phyloP scores from a whole-genome alignment of 2,329 filamentous ascomycete genomes.

The Aspergillus sp. region DNA sequence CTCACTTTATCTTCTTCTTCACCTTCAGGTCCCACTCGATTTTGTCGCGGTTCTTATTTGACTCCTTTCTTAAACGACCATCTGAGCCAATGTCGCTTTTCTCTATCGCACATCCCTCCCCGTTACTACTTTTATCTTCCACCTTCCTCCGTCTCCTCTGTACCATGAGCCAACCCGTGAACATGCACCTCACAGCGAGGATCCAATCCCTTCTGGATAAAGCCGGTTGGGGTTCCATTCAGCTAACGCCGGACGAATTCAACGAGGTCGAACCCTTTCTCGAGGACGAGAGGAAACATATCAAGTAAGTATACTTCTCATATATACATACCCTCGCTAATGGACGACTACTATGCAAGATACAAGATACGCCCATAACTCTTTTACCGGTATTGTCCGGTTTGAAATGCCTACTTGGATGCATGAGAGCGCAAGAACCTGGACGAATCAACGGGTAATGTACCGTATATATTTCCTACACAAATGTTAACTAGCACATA shows the following conservation, averaged over 20 bases:
- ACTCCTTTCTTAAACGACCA: not conserved
- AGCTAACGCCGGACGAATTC: not conserved
- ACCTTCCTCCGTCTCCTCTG: not conserved
- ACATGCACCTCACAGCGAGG: not conserved
- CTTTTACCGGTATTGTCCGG: not conserved
- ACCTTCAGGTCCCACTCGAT: not conserved
- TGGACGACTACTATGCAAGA: not conserved
- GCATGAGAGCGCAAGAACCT: not conserved
- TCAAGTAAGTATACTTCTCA: not conserved
- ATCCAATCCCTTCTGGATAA: not conserved
- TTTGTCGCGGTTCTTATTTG: not conserved
- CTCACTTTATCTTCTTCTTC: not conserved
- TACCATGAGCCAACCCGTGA: not conserved
- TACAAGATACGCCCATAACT: not conserved
- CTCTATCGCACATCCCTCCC: not conserved
- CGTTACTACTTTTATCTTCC: not conserved
- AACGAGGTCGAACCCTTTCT: not conserved
- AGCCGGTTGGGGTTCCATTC: not conserved
- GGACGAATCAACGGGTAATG: not conserved
- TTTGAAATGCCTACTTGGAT: not conserved
- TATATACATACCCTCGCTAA: not conserved
- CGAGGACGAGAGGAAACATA: not conserved
- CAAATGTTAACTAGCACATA: no score
- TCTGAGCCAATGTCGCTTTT: not conserved
- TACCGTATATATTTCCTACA: not conserved